phyloP scores from a whole-genome alignment of 306 rosid genomes.

The Castanea crenata region DNA sequence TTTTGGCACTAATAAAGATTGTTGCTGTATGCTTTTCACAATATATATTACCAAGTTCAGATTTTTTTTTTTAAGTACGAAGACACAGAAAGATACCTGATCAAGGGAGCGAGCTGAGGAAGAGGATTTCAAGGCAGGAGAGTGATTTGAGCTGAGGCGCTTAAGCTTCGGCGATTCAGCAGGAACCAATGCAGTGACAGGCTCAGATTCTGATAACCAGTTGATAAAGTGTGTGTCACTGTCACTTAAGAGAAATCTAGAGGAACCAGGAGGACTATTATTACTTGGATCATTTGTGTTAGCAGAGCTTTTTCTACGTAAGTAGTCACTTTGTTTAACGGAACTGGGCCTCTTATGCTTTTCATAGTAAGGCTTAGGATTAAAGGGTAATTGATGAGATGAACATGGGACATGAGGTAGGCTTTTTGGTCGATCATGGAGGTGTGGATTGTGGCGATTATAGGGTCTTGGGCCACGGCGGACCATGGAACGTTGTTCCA shows the following conservation, averaged over 20 bases:
- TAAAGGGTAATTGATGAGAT: constrained; percentile 57
- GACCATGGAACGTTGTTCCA: constrained; percentile 42
- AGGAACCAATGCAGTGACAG: constrained; percentile 21
- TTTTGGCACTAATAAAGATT: no score
- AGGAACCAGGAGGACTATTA: constrained; percentile 24
- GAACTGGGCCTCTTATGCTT: constrained; percentile 46
- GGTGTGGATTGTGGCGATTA: constrained; percentile 9
- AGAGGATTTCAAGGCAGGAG: constrained; percentile 36
- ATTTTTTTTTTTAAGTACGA: not conserved
- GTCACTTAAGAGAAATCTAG: constrained; percentile 48
- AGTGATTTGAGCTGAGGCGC: constrained; percentile 14
- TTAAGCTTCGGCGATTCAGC: constrained; percentile 24
- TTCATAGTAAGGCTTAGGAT: constrained; percentile 53
- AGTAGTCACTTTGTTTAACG: constrained; percentile 25
- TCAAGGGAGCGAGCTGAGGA: constrained; percentile 43
- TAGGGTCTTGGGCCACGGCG: constrained; percentile 27
- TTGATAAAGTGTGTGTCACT: constrained; percentile 43
- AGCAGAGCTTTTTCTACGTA: constrained; percentile 49
- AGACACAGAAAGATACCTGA: constrained; percentile 46
- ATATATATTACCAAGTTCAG: not conserved
- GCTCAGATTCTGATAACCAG: constrained; percentile 46
- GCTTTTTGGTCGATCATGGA: constrained; percentile 29
- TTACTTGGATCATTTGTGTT: constrained; percentile 31
- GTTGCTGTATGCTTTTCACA: not conserved
- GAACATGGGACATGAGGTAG: constrained; percentile 59